phyloP scores from a whole-genome alignment of 371 early-diverging fungal species.

The Mortierella sp. region DNA sequence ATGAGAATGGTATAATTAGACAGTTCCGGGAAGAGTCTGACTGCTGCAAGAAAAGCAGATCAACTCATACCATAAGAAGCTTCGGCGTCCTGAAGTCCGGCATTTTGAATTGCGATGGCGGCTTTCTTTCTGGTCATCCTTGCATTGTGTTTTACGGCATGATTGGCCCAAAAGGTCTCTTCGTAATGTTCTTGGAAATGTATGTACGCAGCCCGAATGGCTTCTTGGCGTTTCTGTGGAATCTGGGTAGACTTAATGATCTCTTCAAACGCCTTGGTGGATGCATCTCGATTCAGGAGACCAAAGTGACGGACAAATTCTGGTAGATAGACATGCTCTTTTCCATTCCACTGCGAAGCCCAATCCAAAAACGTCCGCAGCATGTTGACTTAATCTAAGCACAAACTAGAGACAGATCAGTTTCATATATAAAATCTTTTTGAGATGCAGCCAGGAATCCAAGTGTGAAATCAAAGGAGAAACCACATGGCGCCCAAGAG shows the following conservation, averaged over 20 bases:
- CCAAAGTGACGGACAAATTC: slow-evolving; percentile 18
- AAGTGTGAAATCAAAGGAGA: not conserved
- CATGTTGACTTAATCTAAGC: too few species aligned
- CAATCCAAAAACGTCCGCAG: slow-evolving; percentile 12
- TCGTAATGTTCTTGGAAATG: slow-evolving; percentile 14
- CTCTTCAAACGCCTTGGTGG: slow-evolving; percentile 15
- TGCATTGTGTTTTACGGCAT: slow-evolving; percentile 6
- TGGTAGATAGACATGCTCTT: slow-evolving; percentile 24
- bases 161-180: slow-evolving; percentile 27
- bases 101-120: slow-evolving; percentile 20
- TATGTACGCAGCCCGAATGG: slow-evolving; percentile 2
- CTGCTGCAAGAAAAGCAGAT: too few species aligned
- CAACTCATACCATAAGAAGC: slow-evolving; percentile 16
- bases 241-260: slow-evolving; percentile 20
- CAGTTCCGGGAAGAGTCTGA: too few species aligned
- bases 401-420: too few species aligned
- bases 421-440: too few species aligned
- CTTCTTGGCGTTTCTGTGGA: slow-evolving; percentile 10
- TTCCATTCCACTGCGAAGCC: slow-evolving; percentile 23
- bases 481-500: slow-evolving; percentile 4
- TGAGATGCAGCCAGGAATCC: too few species aligned
- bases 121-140: slow-evolving; percentile 10
- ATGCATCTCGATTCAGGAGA: slow-evolving; percentile 21
- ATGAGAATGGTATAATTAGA: too few species aligned
- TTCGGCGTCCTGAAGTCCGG: slow-evolving; percentile 20